These are phyloP conservation scores for Sapria himalayana DNA, from an alignment of 345 rosid genomes.

Conservation along the genomic window DNA sequence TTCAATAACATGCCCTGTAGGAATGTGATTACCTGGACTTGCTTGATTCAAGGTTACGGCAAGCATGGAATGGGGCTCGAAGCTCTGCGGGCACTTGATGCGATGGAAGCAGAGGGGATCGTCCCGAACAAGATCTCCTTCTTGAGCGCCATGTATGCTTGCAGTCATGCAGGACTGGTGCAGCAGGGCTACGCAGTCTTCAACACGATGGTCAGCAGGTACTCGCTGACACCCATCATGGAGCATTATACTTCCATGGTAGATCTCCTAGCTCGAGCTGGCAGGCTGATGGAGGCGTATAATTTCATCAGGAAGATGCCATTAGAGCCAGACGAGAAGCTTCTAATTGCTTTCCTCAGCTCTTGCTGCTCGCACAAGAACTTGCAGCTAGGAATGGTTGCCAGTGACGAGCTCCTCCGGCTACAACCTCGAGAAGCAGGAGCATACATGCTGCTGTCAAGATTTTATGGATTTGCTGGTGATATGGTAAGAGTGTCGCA, in stretches of 20 bases:
- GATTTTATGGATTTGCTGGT: slow-evolving; percentile 10
- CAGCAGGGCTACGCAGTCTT: slow-evolving; percentile 8
- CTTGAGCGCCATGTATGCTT: slow-evolving; percentile 11
- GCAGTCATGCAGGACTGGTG: slow-evolving; percentile 12
- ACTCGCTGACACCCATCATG: slow-evolving; percentile 9
- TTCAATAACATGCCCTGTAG: slow-evolving; percentile 8
- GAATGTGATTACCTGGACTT: slow-evolving; percentile 14
- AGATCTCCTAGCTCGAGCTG: slow-evolving; percentile 11
- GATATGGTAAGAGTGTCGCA: slow-evolving; percentile 10
- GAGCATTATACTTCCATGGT: slow-evolving; percentile 16
- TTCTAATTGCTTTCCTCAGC: slow-evolving; percentile 12
- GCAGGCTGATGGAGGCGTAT: slow-evolving; percentile 5
- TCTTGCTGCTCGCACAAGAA: slow-evolving; percentile 11
- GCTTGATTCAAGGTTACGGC: slow-evolving; percentile 12
- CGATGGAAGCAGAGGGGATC: slow-evolving; percentile 8
- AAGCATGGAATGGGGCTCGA: slow-evolving; percentile 11
- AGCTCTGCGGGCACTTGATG: slow-evolving; percentile 8
- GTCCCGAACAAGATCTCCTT: slow-evolving; percentile 9
- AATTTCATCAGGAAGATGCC: slow-evolving; percentile 12
- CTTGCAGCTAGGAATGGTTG: slow-evolving; percentile 6
- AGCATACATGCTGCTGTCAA: slow-evolving; percentile 12
- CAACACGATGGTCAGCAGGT: slow-evolving; percentile 6
- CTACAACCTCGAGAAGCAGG: slow-evolving; percentile 15
- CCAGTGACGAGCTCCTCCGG: slow-evolving; percentile 9
- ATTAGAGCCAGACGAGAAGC: slow-evolving; percentile 9